These are phyloP conservation scores for Lichtheimia hyalospora DNA, from an alignment of 371 early-diverging fungal species.

Conservation along the genomic window DNA sequence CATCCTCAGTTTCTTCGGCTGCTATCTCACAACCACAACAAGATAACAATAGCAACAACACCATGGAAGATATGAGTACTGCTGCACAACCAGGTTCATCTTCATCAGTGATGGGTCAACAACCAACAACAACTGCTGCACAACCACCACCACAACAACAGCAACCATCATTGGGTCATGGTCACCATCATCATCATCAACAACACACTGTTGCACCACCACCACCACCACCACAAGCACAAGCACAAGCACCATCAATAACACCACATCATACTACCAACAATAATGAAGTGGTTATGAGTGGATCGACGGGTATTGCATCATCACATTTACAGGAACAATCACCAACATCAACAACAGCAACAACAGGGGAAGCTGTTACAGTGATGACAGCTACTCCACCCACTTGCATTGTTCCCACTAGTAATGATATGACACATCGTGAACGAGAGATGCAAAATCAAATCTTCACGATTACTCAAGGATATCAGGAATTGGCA, in stretches of 20 bases:
- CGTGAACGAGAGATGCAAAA: constrained; percentile 17
- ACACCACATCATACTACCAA: not conserved
- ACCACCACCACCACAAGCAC: not conserved
- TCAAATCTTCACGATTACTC: constrained; percentile 12
- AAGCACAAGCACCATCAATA: not conserved
- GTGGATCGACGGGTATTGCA: not conserved
- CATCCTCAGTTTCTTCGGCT: constrained; percentile 19
- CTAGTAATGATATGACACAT: not conserved
- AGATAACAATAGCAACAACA: constrained; percentile 1
- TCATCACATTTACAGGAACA: not conserved
- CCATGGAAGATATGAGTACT: not conserved
- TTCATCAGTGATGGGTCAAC: too few species aligned
- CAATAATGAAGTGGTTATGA: not conserved
- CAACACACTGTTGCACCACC: not conserved
- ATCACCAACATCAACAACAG: not conserved
- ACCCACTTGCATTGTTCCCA: not conserved
- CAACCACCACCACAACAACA: not conserved
- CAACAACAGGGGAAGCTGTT: constrained; percentile 8
- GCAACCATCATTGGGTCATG: not conserved
- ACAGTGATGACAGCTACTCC: constrained; percentile 5
- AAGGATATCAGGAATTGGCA: constrained; percentile 14
- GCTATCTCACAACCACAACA: constrained; percentile 5
- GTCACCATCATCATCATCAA: constrained; percentile 4
- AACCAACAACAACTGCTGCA: constrained; percentile 3
- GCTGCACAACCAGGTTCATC: not conserved